Conservation (phyloP, 306 rosid genomes). For the Acmispon strigosus region DNA sequence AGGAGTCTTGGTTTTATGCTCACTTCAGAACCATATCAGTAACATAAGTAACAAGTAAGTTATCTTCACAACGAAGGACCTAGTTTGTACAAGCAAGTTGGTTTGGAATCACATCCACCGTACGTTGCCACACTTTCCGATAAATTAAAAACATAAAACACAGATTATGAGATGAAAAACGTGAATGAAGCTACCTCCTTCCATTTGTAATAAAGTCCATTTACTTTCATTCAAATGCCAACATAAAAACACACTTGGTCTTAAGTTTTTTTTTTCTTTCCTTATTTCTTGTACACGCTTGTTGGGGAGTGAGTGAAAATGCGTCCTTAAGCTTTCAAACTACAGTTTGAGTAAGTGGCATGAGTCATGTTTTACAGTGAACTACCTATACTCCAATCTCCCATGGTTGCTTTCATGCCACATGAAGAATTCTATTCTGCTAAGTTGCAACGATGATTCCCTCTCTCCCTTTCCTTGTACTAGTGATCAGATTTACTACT, state of each 20-base stretch:
- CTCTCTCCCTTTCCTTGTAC: neutral
- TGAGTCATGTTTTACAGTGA: neutral
- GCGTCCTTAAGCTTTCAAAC: neutral
- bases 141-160: too few species aligned
- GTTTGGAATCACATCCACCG: too few species aligned
- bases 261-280: neutral
- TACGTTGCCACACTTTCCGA: too few species aligned
- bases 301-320: neutral
- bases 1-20: neutral
- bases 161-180: too few species aligned
- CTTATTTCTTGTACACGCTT: neutral
- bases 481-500: neutral
- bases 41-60: neutral
- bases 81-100: neutral
- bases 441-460: neutral
- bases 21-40: neutral
- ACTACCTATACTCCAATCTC: neutral
- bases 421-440: neutral
- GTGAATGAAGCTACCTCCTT: too few species aligned
- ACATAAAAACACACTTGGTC: neutral
- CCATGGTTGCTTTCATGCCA: neutral
- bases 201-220: too few species aligned
- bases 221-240: too few species aligned
- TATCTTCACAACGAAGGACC: neutral
- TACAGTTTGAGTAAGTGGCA: neutral